Percentiles rank a stretch among this genome's conserved stretches.
These are phyloP conservation scores for Nigrospora sphaerica DNA, from an alignment of 2,329 filamentous ascomycete genomes.

Conservation along the genomic window DNA sequence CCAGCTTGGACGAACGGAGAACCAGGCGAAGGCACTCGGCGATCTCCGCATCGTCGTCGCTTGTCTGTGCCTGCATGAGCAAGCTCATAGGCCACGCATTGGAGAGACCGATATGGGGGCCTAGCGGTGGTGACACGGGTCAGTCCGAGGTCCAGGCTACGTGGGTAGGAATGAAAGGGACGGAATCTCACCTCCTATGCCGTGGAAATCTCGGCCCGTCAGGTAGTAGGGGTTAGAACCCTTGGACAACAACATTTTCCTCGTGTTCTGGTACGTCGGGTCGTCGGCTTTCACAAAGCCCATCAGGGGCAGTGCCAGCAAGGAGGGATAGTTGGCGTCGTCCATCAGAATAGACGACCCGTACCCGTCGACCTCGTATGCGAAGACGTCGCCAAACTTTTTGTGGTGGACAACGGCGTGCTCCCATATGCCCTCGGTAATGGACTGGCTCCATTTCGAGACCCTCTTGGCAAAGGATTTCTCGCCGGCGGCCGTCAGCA, in stretches of 20 bases:
- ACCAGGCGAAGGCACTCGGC: slow-evolving; percentile 64
- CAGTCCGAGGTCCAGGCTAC: slow-evolving; percentile 1
- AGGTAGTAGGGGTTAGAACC: slow-evolving; percentile 85
- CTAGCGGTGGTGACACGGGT: slow-evolving; percentile 19
- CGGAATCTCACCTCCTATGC: slow-evolving; percentile 69
- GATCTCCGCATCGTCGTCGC: slow-evolving; percentile 78
- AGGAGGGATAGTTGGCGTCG: slow-evolving; percentile 78
- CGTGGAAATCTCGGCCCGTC: slow-evolving; percentile 66
- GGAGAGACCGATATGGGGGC: slow-evolving; percentile 68
- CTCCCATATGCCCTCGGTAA: slow-evolving; percentile 73
- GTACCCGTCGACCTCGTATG: slow-evolving; percentile 83
- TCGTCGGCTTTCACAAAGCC: slow-evolving; percentile 64
- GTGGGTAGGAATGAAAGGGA: slow-evolving; percentile 2
- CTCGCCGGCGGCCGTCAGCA: slow-evolving; percentile 58
- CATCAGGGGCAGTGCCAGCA: slow-evolving; percentile 71
- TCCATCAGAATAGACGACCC: slow-evolving; percentile 81
- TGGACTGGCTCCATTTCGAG: slow-evolving; percentile 50
- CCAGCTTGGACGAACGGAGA: slow-evolving; percentile 65
- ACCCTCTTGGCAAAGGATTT: slow-evolving; percentile 45
- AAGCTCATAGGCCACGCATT: slow-evolving; percentile 98
- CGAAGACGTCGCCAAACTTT: slow-evolving; percentile 72
- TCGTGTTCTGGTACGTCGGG: slow-evolving; percentile 77
- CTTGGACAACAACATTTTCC: slow-evolving; percentile 67
- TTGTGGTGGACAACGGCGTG: slow-evolving; percentile 74
- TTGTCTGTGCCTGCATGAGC: slow-evolving; percentile 85